Evolutionary conservation across 2,329 filamentous ascomycete species (phyloP), one percentile per base, ranked within the genome.

Genomic region (Aspergillus tanneri): DNA sequence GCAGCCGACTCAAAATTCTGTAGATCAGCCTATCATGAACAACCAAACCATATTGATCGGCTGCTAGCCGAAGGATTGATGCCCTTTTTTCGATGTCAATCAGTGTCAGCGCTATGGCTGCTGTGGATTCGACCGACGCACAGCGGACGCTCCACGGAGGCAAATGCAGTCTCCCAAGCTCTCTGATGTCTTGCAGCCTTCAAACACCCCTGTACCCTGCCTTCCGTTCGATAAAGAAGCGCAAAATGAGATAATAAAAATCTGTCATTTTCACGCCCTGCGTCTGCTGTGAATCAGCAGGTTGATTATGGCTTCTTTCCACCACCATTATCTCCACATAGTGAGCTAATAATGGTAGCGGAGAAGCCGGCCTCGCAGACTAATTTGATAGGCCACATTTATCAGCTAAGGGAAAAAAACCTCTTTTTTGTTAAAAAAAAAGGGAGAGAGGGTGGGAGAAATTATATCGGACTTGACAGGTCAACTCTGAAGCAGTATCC

Each of bases 401-500:
- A 38, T 38, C 25, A 22, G 11, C 6, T 8, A 39, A 19, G 16
- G 21, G 36, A 24, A 19, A 14, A 18, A 16, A 21, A 18, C n/a
- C n/a, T n/a, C n/a, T n/a, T n/a, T n/a, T n/a, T n/a, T n/a, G n/a
- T n/a, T n/a, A 14, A 16, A 37, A 19, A 21, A 19, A 19, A 8
- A 12, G 5, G 16, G 21, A n/a, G 3, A 14, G 21, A 11, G 18
- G 12, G 2, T 19, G 27, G 25, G 16, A 12, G 22, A 22, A 34
- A 22, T 11, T 35, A 50, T 50, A 41, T 34, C 37, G 38, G 46
- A 50, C 28, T 34, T 50, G 47, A 50, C 47, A 50, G 47, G 47
- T 50, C 47, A 40, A 50, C 23, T 50, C 16, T 16, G 22, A 36
- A 39, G 40, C 28, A 25, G 18, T 22, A 21, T 24, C 42, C 14